Base-by-base conservation (phyloP, 2,329 filamentous ascomycete species). In the Podosphaera aphanis region DNA sequence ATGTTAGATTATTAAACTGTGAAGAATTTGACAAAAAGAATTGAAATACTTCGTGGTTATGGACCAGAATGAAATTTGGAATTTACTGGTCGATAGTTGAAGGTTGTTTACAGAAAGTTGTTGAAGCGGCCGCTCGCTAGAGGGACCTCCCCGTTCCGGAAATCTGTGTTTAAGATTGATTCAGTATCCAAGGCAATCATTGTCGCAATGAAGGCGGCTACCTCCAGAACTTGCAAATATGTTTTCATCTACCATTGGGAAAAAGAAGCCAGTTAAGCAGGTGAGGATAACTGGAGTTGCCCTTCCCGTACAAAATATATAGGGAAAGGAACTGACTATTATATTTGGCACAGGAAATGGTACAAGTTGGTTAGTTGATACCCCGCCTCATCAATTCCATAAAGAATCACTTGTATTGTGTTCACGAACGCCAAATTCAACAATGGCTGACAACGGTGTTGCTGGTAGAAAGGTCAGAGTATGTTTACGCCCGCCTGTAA, bases 361-460 rank as follows among this genome's bases (percentile, higher is more conserved):
- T 94, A 56, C 88, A 98, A 80, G 86, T 98, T 69, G 88, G 90
- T 95, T 79, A 71, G 77, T 80, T 52, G 47, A 60, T 56, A 55
- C 52, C 52, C 50, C 51, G 33, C 46, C 40, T 44, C 43, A 48
- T 39, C 40, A 31, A 25, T 38, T 27, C 37, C 21, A 31, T 19
- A 42, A 35, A 27, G 29, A 43, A 35, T n/a, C 16, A 15, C 27
- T 20, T 27, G 19, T 21, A 19, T 37, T 37, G 18, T n/a, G 27
- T 37, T n/a, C 18, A 21, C 23, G n/a, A 35, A n/a, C n/a, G 13
- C 20, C 43, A 37, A 16, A 27, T 45, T 29, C n/a, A 13, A n/a
- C 15, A 3, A 39, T 40, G 36, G 23, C 37, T 18, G 27, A 31
- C 21, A 20, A 18, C 29, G 10, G 11, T n/a, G 8, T 46, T 46